Percentiles rank a stretch among this genome's conserved stretches.
These are phyloP conservation scores for Panus rudis DNA, from an alignment of 768 basidiomycete species.

Conservation along the genomic window DNA sequence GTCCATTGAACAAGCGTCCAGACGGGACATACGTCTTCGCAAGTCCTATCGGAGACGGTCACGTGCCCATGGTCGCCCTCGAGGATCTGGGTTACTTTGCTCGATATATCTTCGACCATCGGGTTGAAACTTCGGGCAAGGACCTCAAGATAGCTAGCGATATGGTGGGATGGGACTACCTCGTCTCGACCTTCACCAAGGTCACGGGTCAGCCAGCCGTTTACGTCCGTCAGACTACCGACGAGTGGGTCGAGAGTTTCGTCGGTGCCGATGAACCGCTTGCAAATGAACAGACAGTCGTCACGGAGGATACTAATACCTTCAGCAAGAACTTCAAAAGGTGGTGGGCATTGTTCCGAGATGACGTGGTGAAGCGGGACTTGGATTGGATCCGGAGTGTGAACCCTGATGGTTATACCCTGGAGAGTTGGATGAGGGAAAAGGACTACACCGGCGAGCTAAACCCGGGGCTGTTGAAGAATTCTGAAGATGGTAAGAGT, in stretches of 20 bases:
- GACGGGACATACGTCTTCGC: slow-evolving; percentile 24
- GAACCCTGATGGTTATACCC: slow-evolving; percentile 27
- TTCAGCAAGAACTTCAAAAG: slow-evolving; percentile 33
- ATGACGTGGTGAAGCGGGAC: slow-evolving; percentile 35
- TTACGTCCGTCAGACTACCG: slow-evolving; percentile 11
- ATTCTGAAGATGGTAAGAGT: slow-evolving; percentile 12
- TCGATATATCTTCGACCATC: slow-evolving; percentile 24
- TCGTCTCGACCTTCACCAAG: slow-evolving; percentile 19
- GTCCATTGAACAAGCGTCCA: slow-evolving; percentile 15
- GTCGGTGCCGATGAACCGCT: slow-evolving; percentile 14
- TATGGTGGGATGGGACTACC: slow-evolving; percentile 15
- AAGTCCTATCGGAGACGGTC: slow-evolving; percentile 18
- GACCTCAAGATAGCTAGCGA: slow-evolving; percentile 22
- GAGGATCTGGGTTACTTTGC: slow-evolving; percentile 23
- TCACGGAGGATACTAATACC: slow-evolving; percentile 14
- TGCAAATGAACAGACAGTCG: slow-evolving; percentile 8
- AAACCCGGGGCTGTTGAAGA: slow-evolving; percentile 11
- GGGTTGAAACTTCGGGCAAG: slow-evolving; percentile 12
- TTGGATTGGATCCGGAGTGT: slow-evolving; percentile 35
- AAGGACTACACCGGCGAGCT: slow-evolving; percentile 23
- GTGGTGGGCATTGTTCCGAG: slow-evolving; percentile 36
- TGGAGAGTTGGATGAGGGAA: slow-evolving; percentile 36
- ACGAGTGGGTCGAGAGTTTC: slow-evolving; percentile 13
- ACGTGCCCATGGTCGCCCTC: slow-evolving; percentile 22
- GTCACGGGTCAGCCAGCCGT: slow-evolving; percentile 21